phyloP scores from a whole-genome alignment of 192 early-diverging fungal genomes.

The Entomortierella beljakovae region DNA sequence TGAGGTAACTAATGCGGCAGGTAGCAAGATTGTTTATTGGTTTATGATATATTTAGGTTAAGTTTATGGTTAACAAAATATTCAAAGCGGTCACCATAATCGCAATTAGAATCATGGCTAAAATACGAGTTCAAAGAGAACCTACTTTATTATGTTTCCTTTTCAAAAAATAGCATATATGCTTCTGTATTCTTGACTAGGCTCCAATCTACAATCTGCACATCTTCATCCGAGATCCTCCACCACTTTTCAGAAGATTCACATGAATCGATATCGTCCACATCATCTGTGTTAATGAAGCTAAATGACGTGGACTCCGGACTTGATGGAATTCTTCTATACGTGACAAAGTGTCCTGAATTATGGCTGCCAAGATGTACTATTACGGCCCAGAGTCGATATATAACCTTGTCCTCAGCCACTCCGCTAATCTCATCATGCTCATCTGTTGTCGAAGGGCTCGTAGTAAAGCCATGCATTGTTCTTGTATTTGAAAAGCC shows the following conservation, averaged over 20 bases:
- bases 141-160: slow-evolving; percentile 26
- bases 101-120: too few species aligned
- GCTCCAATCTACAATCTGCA: slow-evolving; percentile 72
- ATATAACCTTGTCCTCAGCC: slow-evolving; percentile 56
- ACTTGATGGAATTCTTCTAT: slow-evolving; percentile 68
- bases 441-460: neutral
- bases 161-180: slow-evolving; percentile 85
- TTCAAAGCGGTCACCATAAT: too few species aligned
- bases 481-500: neutral
- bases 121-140: too few species aligned
- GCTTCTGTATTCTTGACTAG: slow-evolving; percentile 75
- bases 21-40: too few species aligned
- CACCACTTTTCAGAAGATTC: slow-evolving; percentile 66
- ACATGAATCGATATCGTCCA: neutral
- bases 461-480: neutral
- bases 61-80: too few species aligned
- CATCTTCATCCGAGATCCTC: slow-evolving; percentile 77
- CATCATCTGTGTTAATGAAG: neutral
- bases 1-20: too few species aligned
- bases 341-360: slow-evolving; percentile 92
- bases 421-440: neutral
- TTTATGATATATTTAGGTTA: too few species aligned
- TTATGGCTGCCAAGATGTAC: slow-evolving; percentile 89
- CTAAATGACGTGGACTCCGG: neutral
- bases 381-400: slow-evolving; percentile 82